These are phyloP conservation scores for Myxozyma nipponensis DNA, from an alignment of 805 yeast species.

Conservation along the genomic window DNA sequence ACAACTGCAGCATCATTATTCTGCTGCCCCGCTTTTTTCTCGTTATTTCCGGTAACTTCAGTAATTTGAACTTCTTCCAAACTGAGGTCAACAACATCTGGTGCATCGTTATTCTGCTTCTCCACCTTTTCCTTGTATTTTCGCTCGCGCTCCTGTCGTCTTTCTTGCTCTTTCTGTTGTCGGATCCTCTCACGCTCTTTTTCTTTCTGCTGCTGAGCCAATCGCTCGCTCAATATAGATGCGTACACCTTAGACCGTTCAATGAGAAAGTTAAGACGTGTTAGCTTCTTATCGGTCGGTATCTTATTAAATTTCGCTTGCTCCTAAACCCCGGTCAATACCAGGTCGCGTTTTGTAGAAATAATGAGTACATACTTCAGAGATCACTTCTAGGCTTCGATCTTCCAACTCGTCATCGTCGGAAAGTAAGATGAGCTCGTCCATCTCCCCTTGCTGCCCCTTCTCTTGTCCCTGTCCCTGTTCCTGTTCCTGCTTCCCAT, in stretches of 20 bases:
- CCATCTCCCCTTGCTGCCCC: too few relatives aligned
- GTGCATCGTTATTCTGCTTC: not conserved
- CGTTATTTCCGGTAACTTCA: not conserved
- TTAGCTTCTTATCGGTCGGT: conserved; percentile 55
- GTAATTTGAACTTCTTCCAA: not conserved
- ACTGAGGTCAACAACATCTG: too few relatives aligned
- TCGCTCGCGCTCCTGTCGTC: conserved; percentile 1
- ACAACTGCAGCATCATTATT: not conserved
- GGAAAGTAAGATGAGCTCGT: too few relatives aligned
- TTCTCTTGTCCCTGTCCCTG: too few relatives aligned
- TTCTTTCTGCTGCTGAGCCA: conserved; percentile 35
- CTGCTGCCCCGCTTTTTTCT: not conserved
- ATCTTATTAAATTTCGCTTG: conserved; percentile 39
- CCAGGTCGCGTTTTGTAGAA: too few relatives aligned
- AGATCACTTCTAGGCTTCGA: not conserved
- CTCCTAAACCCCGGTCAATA: conserved; percentile 6
- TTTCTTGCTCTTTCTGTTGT: conserved; percentile 29
- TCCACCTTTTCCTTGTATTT: not conserved
- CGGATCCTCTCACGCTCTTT: conserved; percentile 8
- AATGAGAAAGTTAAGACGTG: conserved; percentile 68
- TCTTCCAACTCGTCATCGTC: not conserved
- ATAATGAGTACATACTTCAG: not conserved
- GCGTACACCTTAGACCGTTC: conserved; percentile 85
- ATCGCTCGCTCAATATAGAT: conserved; percentile 75
- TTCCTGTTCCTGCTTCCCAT: too few relatives aligned